phyloP scores from a whole-genome alignment of 805 yeast species.

The Candida nonsorbophila region DNA sequence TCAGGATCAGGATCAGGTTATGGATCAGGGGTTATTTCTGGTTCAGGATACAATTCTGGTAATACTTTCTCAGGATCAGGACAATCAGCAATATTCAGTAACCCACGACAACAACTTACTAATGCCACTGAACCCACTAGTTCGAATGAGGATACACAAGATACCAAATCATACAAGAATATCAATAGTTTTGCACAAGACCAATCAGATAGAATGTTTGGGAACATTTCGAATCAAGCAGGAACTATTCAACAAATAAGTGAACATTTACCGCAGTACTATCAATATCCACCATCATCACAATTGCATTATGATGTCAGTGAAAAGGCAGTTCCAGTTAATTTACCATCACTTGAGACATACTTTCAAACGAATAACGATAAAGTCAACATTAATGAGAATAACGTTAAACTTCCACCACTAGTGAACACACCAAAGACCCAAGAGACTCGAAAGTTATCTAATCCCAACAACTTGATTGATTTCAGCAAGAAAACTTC shows the following conservation, averaged over 20 bases:
- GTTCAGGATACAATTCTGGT: too few species aligned
- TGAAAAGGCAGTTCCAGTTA: conserved; percentile 3
- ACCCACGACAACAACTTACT: not conserved
- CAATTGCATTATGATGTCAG: conserved; percentile 9
- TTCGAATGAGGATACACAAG: not conserved
- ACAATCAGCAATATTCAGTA: too few species aligned
- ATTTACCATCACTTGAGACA: conserved; percentile 12
- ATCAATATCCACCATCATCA: conserved; percentile 17
- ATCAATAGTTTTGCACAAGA: conserved; percentile 13
- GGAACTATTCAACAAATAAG: conserved; percentile 2
- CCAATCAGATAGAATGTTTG: conserved; percentile 15
- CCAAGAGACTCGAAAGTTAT: conserved; percentile 4
- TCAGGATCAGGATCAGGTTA: too few species aligned
- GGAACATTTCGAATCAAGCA: conserved; percentile 4
- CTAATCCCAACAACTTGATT: conserved; percentile 3
- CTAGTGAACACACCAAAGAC: conserved; percentile 5
- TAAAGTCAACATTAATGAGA: conserved; percentile 1
- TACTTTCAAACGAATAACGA: conserved; percentile 4
- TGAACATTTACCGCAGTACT: conserved; percentile 12
- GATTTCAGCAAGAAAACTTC: conserved; percentile 5
- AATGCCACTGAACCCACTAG: conserved; percentile 1
- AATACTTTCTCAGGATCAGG: too few species aligned
- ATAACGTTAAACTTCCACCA: conserved; percentile 11
- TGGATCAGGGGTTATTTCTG: too few species aligned
- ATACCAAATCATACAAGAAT: conserved; percentile 3